Base-by-base conservation (phyloP, 2,329 filamentous ascomycete genomes). In the Xylaria hypoxylon region DNA sequence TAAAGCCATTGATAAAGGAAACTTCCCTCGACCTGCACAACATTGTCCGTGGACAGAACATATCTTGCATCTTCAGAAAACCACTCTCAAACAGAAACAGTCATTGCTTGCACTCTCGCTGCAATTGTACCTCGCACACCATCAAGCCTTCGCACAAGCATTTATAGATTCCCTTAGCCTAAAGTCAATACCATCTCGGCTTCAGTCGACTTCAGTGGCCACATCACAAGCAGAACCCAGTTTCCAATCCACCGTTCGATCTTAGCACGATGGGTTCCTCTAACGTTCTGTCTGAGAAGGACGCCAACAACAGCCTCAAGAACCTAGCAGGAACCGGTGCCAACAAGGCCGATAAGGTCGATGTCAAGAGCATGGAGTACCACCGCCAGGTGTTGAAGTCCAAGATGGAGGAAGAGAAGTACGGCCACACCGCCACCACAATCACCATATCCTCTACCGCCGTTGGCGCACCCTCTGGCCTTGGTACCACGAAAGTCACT, bases 311-410 rank as follows among this genome's bases (percentile, higher is more conserved):
- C 66, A 67, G 65, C 72, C 70, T 72, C 67, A 47, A 74, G 72
- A 70, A 67, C 62, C 62, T 71, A 50, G 70, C 68, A 62, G 74
- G 70, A 60, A 64, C 70, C 59, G 73, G 77, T 65, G 73, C 69
- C 73, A 83, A 85, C 77, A 72, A 75, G 73, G 62, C 73, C 64
- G 81, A 85, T 67, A 72, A 75, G 74, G 63, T 73, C 65, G 81
- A 86, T 67, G 80, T 88, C 60, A 89, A 89, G 85, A 89, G 84
- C 81, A 88, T 94, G 84, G 91, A 93, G 76, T 92, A 92, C 77
- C 91, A 94, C 77, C 90, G 91, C 69, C 89, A 93, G 81, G 84
- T 92, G 62, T 83, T 94, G 65, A 87, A 92, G 77, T 87, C 86
- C 77, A 92, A 91, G 83, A 88, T 93, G 79, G 85, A 90, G 63